Conservation (phyloP, 345 rosid genomes). For the Hibiscus tridactylites region DNA sequence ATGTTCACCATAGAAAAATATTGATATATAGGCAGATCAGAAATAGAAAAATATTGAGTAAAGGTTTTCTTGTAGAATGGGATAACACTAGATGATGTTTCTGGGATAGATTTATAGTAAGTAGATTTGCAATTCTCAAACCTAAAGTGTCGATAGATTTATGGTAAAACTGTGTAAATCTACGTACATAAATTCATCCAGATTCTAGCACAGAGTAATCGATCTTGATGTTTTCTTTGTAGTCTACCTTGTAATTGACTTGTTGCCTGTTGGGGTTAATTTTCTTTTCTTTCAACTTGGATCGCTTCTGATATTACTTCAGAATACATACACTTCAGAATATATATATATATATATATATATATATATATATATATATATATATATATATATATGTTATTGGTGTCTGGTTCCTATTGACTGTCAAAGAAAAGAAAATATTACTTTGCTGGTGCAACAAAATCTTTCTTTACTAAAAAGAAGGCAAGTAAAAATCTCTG, state of each 20-base stretch:
- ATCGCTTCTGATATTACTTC: background rate
- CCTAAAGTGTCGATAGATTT: too few species aligned
- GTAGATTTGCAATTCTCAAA: too few species aligned
- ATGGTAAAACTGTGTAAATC: too few species aligned
- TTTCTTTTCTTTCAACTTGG: background rate
- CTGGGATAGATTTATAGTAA: background rate
- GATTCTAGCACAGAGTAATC: background rate
- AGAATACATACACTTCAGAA: background rate
- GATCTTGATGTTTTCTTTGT: background rate
- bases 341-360: too few species aligned
- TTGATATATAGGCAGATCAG: background rate
- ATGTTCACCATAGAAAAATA: background rate
- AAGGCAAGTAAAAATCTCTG: too few species aligned
- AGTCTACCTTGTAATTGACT: background rate
- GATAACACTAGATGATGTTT: background rate
- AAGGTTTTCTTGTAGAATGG: background rate
- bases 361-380: too few species aligned
- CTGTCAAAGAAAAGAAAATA: too few species aligned
- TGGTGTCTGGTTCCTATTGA: too few species aligned
- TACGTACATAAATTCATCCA: too few species aligned
- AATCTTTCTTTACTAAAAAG: too few species aligned
- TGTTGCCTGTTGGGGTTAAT: background rate
- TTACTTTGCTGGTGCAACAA: too few species aligned
- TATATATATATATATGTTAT: too few species aligned
- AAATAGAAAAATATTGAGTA: background rate